Percentiles rank a stretch among this genome's conserved stretches.
phyloP scores from a whole-genome alignment of 2,329 filamentous ascomycete species.

The Fusarium irregulare region DNA sequence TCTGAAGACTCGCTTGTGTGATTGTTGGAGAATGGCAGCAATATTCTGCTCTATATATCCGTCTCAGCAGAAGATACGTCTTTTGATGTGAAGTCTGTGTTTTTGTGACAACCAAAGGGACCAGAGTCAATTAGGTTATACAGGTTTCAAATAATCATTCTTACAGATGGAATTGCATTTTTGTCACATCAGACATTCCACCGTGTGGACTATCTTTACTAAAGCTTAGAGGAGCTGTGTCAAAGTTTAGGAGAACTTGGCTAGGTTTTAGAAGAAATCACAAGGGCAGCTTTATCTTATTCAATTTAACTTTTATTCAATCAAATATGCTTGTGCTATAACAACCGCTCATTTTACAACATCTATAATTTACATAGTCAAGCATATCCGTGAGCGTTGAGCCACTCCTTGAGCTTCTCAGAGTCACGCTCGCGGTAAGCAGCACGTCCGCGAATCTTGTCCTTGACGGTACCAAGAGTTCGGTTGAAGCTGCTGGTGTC shows the following conservation, averaged over 20 bases:
- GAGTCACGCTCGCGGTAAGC: conserved; percentile 84
- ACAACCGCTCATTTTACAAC: not conserved
- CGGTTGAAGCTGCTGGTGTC: conserved; percentile 89
- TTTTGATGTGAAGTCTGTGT: not conserved
- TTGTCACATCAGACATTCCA: not conserved
- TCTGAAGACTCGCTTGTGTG: not conserved
- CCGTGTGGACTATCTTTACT: not conserved
- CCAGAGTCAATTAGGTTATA: not conserved
- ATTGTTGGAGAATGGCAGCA: not conserved
- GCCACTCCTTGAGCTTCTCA: conserved; percentile 80
- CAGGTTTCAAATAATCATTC: not conserved
- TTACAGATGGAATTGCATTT: not conserved
- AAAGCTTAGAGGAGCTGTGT: not conserved
- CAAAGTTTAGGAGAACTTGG: not conserved
- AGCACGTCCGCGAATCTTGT: conserved; percentile 85
- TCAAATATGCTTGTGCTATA: not conserved
- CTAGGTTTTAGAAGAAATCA: not conserved
- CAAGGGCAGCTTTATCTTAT: not conserved
- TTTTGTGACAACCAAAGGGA: not conserved
- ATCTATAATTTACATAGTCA: conserved; percentile 49
- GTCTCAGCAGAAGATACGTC: fast-evolving
- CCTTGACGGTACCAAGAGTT: conserved; percentile 84
- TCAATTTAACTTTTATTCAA: conserved; percentile 20
- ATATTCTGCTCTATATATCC: not conserved
- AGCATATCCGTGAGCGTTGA: conserved; percentile 64